Evolutionary conservation across 208 protist genomes (phyloP).

Genomic region (Crithidia mellificae): DNA sequence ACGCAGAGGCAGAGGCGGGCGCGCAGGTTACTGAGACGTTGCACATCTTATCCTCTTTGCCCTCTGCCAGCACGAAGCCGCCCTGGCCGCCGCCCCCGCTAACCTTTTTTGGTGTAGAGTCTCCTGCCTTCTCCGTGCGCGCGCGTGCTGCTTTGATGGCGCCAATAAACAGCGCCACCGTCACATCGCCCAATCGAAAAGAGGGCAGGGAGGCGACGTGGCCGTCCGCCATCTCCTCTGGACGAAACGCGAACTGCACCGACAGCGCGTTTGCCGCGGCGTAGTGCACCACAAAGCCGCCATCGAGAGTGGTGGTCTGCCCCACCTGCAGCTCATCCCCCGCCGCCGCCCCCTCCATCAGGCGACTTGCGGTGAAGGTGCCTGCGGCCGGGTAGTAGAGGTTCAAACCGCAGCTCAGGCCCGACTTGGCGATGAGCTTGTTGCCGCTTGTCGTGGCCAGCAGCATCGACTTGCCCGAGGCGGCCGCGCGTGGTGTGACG

Average conservation of each 20-base stretch:
- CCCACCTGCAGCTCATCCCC: slow-evolving; percentile 31
- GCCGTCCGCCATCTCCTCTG: slow-evolving; percentile 19
- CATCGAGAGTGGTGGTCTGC: slow-evolving; percentile 24
- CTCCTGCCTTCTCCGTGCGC: slow-evolving; percentile 15
- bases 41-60: slow-evolving; percentile 32
- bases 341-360: slow-evolving; percentile 25
- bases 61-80: slow-evolving; percentile 1
- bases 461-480: slow-evolving; percentile 69
- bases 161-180: slow-evolving; percentile 25
- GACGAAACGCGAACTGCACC: slow-evolving; percentile 18
- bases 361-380: slow-evolving; percentile 37
- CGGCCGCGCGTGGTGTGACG: slow-evolving; percentile 41
- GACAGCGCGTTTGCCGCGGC: slow-evolving; percentile 7
- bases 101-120: not conserved
- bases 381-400: slow-evolving; percentile 47
- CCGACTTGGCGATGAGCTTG: slow-evolving; percentile 67
- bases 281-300: slow-evolving; percentile 50
- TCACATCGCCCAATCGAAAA: slow-evolving; percentile 30
- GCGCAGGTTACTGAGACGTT: slow-evolving; percentile 37
- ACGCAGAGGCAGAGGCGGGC: not conserved
- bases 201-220: slow-evolving; percentile 28
- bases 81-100: slow-evolving; percentile 3
- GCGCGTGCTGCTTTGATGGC: slow-evolving; percentile 32
- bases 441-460: slow-evolving; percentile 70
- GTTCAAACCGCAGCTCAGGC: slow-evolving; percentile 74